phyloP scores from a whole-genome alignment of 768 basidiomycete genomes.

The Hebeloma cylindrosporum region DNA sequence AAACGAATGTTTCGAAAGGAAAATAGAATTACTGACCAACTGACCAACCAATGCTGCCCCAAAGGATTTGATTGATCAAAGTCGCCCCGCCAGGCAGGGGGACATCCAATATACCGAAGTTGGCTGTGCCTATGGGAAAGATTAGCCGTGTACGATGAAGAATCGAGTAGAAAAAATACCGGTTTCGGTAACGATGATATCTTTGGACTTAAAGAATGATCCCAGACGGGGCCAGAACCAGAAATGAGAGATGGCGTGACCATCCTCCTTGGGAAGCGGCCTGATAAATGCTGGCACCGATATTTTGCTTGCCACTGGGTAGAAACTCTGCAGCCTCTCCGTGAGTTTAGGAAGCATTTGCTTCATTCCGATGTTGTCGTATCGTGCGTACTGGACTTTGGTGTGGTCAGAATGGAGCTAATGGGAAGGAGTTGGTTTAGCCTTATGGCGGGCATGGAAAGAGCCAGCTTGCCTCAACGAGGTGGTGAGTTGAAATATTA shows the following conservation, averaged over 20 bases:
- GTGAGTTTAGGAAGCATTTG: constrained; percentile 72
- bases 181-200: constrained; percentile 87
- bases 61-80: constrained; percentile 77
- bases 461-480: constrained; percentile 56
- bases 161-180: constrained; percentile 38
- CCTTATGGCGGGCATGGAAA: background rate
- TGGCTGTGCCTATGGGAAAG: constrained; percentile 59
- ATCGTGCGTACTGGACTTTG: constrained; percentile 62
- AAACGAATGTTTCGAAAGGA: background rate
- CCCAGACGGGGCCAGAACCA: constrained; percentile 85
- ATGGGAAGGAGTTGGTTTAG: background rate
- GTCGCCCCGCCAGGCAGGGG: constrained; percentile 70
- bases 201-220: constrained; percentile 66
- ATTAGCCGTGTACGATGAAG: background rate
- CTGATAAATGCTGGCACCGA: constrained; percentile 45
- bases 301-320: constrained; percentile 39
- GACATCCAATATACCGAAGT: constrained; percentile 82
- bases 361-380: constrained; percentile 73
- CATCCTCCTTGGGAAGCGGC: constrained; percentile 49
- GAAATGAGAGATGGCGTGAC: constrained; percentile 63
- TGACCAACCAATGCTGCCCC: constrained; percentile 93
- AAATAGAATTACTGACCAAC: constrained; percentile 49
- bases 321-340: constrained; percentile 46
- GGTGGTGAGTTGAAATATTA: constrained; percentile 55
- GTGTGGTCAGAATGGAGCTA: constrained; percentile 79